phyloP scores from a whole-genome alignment of 2,329 filamentous ascomycete genomes.

The Epichloe amarillans region DNA sequence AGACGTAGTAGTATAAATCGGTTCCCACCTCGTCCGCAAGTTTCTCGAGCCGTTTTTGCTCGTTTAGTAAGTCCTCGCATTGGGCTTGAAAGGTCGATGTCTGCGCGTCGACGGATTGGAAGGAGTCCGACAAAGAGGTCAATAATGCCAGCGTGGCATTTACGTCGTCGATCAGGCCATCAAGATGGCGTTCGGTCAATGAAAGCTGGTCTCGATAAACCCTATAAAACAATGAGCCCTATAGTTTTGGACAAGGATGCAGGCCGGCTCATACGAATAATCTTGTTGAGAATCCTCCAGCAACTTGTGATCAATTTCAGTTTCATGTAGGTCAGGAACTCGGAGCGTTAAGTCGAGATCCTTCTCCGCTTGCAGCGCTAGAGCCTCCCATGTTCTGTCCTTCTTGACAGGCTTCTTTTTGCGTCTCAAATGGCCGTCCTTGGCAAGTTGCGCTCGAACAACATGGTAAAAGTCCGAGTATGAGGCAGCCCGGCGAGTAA shows the following conservation, averaged over 20 bases:
- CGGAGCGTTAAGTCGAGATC: slow-evolving; percentile 13
- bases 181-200: slow-evolving; percentile 70
- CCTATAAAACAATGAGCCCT: slow-evolving; percentile 28
- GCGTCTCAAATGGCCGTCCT: slow-evolving; percentile 29
- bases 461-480: slow-evolving; percentile 61
- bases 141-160: slow-evolving; percentile 63
- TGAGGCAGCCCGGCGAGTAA: slow-evolving; percentile 58
- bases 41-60: slow-evolving; percentile 65
- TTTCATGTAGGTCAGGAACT: slow-evolving; percentile 8
- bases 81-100: slow-evolving; percentile 88
- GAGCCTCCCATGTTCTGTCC: slow-evolving; percentile 36
- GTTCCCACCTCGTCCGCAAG: slow-evolving; percentile 76
- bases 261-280: slow-evolving; percentile 52
- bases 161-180: slow-evolving; percentile 64
- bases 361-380: slow-evolving; percentile 16
- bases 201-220: slow-evolving; percentile 71
- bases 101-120: slow-evolving; percentile 75
- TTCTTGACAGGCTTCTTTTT: slow-evolving; percentile 24
- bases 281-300: slow-evolving; percentile 73
- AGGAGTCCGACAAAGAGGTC: slow-evolving; percentile 69
- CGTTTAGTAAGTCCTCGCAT: slow-evolving; percentile 74
- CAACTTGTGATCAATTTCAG: slow-evolving; percentile 48
- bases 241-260: no score
- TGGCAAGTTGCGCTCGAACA: slow-evolving; percentile 41
- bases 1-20: slow-evolving; percentile 89